Conservation (phyloP, 257 asterid genomes). For the Leptodermis oblonga region DNA sequence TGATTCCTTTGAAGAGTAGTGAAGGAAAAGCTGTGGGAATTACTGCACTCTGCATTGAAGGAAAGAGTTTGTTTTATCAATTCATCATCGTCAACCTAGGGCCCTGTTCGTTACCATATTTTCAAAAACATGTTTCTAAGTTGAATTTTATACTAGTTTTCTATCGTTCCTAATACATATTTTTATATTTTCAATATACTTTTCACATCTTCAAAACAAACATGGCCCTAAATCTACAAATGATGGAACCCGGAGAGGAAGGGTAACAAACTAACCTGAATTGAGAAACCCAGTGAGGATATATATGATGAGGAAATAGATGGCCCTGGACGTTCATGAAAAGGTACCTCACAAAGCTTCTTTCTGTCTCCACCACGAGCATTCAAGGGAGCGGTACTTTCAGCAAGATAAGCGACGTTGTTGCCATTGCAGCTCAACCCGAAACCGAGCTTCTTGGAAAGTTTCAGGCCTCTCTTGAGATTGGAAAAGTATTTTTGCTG, state of each 20-base stretch:
- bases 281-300: slow-evolving; percentile 56
- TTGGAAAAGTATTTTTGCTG: slow-evolving; percentile 43
- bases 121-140: too few relatives aligned
- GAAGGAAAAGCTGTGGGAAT: slow-evolving; percentile 41
- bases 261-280: slow-evolving; percentile 39
- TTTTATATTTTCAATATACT: too few relatives aligned
- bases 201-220: too few relatives aligned
- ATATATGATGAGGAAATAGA: slow-evolving; percentile 47
- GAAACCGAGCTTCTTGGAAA: slow-evolving; percentile 42
- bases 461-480: slow-evolving; percentile 41
- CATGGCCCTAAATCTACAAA: too few relatives aligned
- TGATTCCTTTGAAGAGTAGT: slow-evolving; percentile 36
- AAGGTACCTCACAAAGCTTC: slow-evolving; percentile 26
- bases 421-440: slow-evolving; percentile 56
- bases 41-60: slow-evolving; percentile 38
- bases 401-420: slow-evolving; percentile 42
- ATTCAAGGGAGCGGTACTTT: slow-evolving; percentile 41
- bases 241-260: background rate
- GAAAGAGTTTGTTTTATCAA: background rate
- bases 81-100: too few relatives aligned
- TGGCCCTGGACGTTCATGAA: slow-evolving; percentile 54
- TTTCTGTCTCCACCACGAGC: slow-evolving; percentile 32
- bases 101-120: too few relatives aligned
- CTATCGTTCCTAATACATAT: too few relatives aligned
- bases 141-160: too few relatives aligned